Conservation (phyloP, 208 protist species). For the Trypanosoma avium region DNA sequence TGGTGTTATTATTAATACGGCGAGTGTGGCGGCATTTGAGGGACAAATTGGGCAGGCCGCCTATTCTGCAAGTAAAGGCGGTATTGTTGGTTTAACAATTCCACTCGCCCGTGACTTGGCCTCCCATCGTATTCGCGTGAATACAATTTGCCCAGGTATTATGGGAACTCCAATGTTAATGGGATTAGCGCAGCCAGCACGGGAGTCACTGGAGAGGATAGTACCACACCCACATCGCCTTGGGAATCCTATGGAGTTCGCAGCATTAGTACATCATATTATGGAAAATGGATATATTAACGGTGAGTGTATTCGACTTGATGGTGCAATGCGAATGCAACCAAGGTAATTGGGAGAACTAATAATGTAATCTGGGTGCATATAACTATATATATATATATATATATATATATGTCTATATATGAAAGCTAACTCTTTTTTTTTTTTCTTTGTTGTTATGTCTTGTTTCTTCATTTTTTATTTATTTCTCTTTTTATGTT, state of each 20-base stretch:
- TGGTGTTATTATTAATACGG: conserved; percentile 84
- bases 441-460: no score
- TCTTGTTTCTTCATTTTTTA: no score
- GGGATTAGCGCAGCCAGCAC: conserved; percentile 24
- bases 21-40: conserved; percentile 77
- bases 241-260: conserved; percentile 71
- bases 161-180: conserved; percentile 76
- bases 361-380: background rate
- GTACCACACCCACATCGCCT: conserved; percentile 68
- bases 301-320: conserved; percentile 42
- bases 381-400: no score
- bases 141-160: conserved; percentile 75
- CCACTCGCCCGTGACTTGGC: conserved; percentile 66
- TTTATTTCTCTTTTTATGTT: no score
- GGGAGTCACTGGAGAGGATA: conserved; percentile 33
- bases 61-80: conserved; percentile 80
- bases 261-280: conserved; percentile 50
- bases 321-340: conserved; percentile 44
- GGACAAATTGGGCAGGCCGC: conserved; percentile 89
- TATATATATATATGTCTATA: no score
- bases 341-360: conserved; percentile 27
- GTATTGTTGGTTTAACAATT: conserved; percentile 72
- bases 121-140: conserved; percentile 61
- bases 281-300: conserved; percentile 83
- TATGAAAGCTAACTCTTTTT: no score